Evolutionary conservation across 2,329 filamentous ascomycete species (phyloP).

Genomic region (Septoria linicola): DNA sequence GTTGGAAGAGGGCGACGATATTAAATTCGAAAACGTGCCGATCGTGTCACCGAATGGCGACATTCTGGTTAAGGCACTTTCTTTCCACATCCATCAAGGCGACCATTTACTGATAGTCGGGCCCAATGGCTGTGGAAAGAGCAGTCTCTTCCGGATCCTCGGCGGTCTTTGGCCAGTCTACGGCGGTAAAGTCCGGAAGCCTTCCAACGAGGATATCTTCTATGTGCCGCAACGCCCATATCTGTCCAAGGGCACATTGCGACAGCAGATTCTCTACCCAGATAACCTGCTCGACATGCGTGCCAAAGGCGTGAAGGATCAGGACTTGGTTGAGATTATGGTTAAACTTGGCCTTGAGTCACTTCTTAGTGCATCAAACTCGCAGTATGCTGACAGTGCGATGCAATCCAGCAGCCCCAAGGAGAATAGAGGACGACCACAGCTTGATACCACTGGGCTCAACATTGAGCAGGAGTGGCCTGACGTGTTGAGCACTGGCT

Average conservation of each 20-base stretch:
- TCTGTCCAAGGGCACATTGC: conserved; percentile 83
- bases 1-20: conserved; percentile 77
- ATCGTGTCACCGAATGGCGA: conserved; percentile 98
- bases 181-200: conserved; percentile 88
- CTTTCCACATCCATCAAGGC: conserved; percentile 80
- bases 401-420: conserved; percentile 17
- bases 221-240: conserved; percentile 98
- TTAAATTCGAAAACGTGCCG: conserved; percentile 83
- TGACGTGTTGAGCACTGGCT: conserved; percentile 84
- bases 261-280: conserved; percentile 95
- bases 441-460: conserved; percentile 58
- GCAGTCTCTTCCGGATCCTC: conserved; percentile 90
- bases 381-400: conserved; percentile 14
- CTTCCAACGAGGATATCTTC: conserved; percentile 89
- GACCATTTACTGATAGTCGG: conserved; percentile 94
- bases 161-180: conserved; percentile 98
- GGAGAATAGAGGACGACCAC: conserved; percentile 18
- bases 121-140: conserved; percentile 96
- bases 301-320: conserved; percentile 76
- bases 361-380: conserved; percentile 71
- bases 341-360: conserved; percentile 77
- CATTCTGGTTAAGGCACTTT: conserved; percentile 79
- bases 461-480: conserved; percentile 96
- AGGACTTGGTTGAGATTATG: conserved; percentile 74
- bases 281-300: conserved; percentile 87